Conservation (phyloP, 805 yeast genomes). For the Candida coleopterorum region DNA sequence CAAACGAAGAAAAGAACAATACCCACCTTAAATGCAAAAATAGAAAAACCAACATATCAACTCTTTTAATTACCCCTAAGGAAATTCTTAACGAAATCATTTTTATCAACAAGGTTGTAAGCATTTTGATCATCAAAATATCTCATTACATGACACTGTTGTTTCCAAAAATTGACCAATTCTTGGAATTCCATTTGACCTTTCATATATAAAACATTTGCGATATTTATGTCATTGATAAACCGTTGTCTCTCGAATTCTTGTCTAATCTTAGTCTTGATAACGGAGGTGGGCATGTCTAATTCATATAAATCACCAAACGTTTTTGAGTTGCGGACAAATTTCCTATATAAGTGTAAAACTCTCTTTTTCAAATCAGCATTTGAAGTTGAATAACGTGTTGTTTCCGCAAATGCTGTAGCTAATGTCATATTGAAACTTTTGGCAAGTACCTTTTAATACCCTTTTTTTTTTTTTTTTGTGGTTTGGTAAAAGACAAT, state of each 20-base stretch:
- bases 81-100: constrained; percentile 69
- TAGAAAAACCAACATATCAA: background rate
- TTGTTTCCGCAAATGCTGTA: constrained; percentile 80
- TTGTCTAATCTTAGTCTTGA: constrained; percentile 81
- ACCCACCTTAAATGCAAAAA: constrained; percentile 2
- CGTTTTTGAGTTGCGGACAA: constrained; percentile 56
- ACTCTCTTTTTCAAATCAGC: constrained; percentile 62
- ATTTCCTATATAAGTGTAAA: constrained; percentile 68
- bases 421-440: constrained; percentile 51
- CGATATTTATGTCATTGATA: constrained; percentile 59
- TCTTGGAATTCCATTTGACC: constrained; percentile 93
- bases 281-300: constrained; percentile 72
- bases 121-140: constrained; percentile 67
- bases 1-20: background rate
- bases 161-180: constrained; percentile 85
- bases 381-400: constrained; percentile 58
- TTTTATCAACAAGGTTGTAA: constrained; percentile 50
- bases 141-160: constrained; percentile 77
- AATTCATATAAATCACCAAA: constrained; percentile 63
- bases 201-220: constrained; percentile 68
- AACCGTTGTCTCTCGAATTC: constrained; percentile 84
- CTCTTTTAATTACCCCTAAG: constrained; percentile 49
- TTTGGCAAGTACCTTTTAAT: background rate
- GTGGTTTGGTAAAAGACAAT: constrained; percentile 6
- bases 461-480: background rate